phyloP scores from a whole-genome alignment of 352 stramenopile genomes.

The Pythium pyrilobum region DNA sequence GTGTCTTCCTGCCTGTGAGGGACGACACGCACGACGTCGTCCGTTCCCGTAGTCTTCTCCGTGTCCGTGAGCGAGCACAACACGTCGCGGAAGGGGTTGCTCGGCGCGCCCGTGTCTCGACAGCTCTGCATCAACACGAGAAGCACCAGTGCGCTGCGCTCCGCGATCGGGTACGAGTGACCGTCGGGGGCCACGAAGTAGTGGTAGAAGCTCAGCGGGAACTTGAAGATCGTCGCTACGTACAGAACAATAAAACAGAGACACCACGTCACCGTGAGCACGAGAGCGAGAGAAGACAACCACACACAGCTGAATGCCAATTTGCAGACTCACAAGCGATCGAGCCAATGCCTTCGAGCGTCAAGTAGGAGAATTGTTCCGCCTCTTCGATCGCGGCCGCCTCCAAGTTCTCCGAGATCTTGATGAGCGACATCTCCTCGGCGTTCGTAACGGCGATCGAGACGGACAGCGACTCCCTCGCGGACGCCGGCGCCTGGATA shows the following conservation, averaged over 20 bases:
- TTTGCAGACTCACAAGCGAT: constrained; percentile 43
- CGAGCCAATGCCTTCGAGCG: constrained; percentile 55
- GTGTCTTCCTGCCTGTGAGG: constrained; percentile 26
- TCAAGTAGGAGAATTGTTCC: constrained; percentile 66
- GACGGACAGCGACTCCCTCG: constrained; percentile 29
- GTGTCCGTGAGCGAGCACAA: constrained; percentile 38
- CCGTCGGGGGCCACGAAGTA: constrained; percentile 59
- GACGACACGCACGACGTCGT: constrained; percentile 6
- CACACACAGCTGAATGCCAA: no score
- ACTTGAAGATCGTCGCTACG: constrained; percentile 61
- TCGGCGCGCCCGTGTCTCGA: constrained; percentile 33
- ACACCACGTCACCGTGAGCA: no score
- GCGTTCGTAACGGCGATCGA: constrained; percentile 36
- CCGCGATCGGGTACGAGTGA: constrained; percentile 47
- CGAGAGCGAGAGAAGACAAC: no score
- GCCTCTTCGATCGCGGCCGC: constrained; percentile 42
- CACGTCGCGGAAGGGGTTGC: constrained; percentile 64
- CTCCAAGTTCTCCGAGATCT: constrained; percentile 45
- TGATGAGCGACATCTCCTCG: constrained; percentile 51
- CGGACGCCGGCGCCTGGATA: constrained; percentile 25
- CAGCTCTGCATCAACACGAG: constrained; percentile 68
- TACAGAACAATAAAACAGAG: background rate
- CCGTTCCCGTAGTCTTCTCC: constrained; percentile 11
- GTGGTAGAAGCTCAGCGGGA: constrained; percentile 56
- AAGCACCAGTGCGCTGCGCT: constrained; percentile 63